These are phyloP conservation scores for Penicillium cataractarum DNA, from an alignment of 495 filamentous ascomycete species.

Conservation along the genomic window DNA sequence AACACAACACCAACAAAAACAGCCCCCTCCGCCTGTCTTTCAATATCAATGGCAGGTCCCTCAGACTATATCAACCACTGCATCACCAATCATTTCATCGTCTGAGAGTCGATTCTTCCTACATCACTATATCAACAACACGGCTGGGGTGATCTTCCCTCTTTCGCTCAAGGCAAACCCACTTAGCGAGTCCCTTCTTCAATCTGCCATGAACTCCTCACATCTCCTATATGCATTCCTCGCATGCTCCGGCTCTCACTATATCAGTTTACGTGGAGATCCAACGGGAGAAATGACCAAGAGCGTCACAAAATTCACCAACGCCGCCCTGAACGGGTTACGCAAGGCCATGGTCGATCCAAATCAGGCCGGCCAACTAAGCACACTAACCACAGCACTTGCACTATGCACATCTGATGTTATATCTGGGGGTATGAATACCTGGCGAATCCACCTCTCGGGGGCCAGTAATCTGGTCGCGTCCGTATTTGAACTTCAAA, in stretches of 20 bases:
- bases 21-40: background rate
- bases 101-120: conserved; percentile 13
- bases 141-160: conserved; percentile 13
- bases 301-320: conserved; percentile 14
- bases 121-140: conserved; percentile 12
- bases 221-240: conserved; percentile 15
- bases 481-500: conserved; percentile 5
- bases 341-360: conserved; percentile 12
- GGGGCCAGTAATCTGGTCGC: conserved; percentile 12
- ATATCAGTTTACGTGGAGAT: conserved; percentile 6
- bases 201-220: conserved; percentile 6
- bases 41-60: conserved; percentile 4
- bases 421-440: conserved; percentile 12
- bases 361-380: conserved; percentile 8
- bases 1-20: background rate
- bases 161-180: conserved; percentile 12
- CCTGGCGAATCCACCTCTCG: conserved; percentile 12
- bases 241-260: conserved; percentile 13
- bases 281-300: conserved; percentile 2
- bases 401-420: conserved; percentile 16
- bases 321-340: conserved; percentile 7
- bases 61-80: conserved; percentile 5
- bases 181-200: conserved; percentile 10
- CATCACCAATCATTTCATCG: conserved; percentile 11
- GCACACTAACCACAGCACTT: conserved; percentile 12